Base-by-base conservation (phyloP, 2,329 filamentous ascomycete species). In the Aschersonia sp. region DNA sequence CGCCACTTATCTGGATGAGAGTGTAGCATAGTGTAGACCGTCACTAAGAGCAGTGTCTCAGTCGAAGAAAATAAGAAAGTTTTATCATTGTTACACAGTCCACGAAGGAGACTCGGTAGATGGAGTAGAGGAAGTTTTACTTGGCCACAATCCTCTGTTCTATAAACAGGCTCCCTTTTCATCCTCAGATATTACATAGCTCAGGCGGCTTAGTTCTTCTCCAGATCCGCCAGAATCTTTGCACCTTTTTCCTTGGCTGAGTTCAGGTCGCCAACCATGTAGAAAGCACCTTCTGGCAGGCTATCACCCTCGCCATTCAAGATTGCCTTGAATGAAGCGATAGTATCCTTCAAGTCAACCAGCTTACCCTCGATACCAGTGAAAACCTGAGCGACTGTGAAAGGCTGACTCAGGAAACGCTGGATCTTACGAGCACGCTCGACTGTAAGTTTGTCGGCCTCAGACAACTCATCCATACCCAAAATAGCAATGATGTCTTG, bases 401-500 rank as follows among this genome's bases (percentile, higher is more conserved):
- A 98, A 68, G 92, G 92, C 80, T 98, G 92, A 72, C 81, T 87
- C 79, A 98, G 79, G 88, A 98, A 98, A 85, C 89, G 86, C 81
- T 98, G 92, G 69, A 98, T 84, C 82, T 97, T 97, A 79, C 92
- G 90, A 72, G 92, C 92, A 83, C 92, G 92, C 85, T 98, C 92
- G 79, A 98, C 92, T 62, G 92, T 97, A 64, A 98, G 83, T 85
- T 98, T 96, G 73, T 98, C 92, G 63, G 86, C 85, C 79, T 97
- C 92, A 56, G 92, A 97, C 74, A 98, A 76, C 71, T 98, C 92
- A 73, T 98, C 92, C 92, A 98, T 97, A 84, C 90, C 90, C 69
- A 97, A 75, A 88, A 98, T 98, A 73, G 92, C 92, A 79, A 96
- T 96, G 83, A 98, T 98, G 78, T 98, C 92, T 78, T 98, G 92